A percentile compares a stretch with the other conserved stretches of the same genome.
Conservation (phyloP, 2,329 filamentous ascomycete genomes). For the Didymella segeticola region DNA sequence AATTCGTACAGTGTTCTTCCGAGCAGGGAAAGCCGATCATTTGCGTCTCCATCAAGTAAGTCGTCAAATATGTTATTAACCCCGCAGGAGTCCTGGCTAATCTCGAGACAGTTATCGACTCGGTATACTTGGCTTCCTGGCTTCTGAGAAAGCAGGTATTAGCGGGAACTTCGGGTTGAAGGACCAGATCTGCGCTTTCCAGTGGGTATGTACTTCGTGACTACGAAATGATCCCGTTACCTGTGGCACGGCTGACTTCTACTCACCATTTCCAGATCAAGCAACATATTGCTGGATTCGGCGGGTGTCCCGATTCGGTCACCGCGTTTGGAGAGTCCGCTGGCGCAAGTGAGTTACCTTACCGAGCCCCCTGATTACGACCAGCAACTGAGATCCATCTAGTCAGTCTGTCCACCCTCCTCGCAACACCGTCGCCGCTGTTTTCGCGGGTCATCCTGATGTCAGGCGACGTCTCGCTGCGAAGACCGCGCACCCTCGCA, state of each 20-base stretch:
- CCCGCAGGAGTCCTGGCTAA: not conserved
- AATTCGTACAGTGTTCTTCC: not conserved
- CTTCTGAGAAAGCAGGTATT: conserved; percentile 54
- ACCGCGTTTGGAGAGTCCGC: conserved; percentile 56
- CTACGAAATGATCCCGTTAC: not conserved
- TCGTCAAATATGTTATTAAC: not conserved
- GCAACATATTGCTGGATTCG: conserved; percentile 48
- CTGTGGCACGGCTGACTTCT: not conserved
- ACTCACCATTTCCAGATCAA: conserved; percentile 27
- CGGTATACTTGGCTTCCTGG: conserved; percentile 47
- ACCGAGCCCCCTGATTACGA: not conserved
- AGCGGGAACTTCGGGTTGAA: conserved; percentile 43
- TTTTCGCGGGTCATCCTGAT: not conserved
- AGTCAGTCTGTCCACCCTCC: not conserved
- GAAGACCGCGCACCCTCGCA: not conserved
- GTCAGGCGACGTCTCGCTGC: not conserved
- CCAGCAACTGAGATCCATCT: not conserved
- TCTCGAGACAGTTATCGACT: conserved; percentile 38
- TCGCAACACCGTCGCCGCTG: not conserved
- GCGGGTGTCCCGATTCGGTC: conserved; percentile 48
- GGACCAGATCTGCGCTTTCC: conserved; percentile 46
- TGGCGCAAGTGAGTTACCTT: not conserved
- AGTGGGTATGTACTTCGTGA: conserved; percentile 33
- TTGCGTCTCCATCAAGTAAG: conserved; percentile 1
- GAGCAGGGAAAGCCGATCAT: not conserved